Percentiles rank a stretch among this genome's conserved stretches.
Conservation (phyloP, 2,329 filamentous ascomycete genomes). For the Didymella segeticola region DNA sequence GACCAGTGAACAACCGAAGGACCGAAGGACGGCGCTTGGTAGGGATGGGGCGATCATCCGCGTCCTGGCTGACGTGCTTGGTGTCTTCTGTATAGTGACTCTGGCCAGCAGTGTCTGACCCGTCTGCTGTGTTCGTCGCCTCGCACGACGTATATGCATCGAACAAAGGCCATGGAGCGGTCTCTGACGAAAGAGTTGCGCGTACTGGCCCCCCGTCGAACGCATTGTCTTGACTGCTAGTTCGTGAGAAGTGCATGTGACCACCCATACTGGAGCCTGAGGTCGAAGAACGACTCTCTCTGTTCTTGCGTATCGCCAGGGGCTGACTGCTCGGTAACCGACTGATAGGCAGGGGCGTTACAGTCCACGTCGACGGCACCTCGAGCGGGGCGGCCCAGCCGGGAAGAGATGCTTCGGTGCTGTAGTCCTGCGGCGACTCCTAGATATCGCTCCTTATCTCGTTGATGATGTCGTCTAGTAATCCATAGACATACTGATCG, state of each 20-base stretch:
- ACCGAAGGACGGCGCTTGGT: slow-evolving; percentile 28
- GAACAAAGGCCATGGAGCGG: slow-evolving; percentile 22
- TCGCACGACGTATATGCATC: slow-evolving; percentile 10
- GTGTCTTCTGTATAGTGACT: slow-evolving; percentile 17
- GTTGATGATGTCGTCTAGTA: slow-evolving; percentile 46
- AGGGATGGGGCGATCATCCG: neutral
- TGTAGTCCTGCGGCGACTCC: slow-evolving; percentile 24
- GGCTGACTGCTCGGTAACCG: slow-evolving; percentile 38
- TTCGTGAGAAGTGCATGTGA: slow-evolving; percentile 20
- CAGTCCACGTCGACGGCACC: slow-evolving; percentile 28
- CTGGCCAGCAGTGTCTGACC: neutral
- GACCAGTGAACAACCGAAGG: slow-evolving; percentile 27
- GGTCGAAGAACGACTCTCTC: slow-evolving; percentile 38
- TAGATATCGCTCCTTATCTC: slow-evolving; percentile 42
- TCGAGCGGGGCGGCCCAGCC: slow-evolving; percentile 28
- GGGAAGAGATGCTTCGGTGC: slow-evolving; percentile 17
- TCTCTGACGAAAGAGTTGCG: neutral
- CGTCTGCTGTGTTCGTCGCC: neutral
- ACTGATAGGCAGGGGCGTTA: slow-evolving; percentile 39
- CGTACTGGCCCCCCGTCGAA: slow-evolving; percentile 9
- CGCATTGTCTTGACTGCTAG: slow-evolving; percentile 21
- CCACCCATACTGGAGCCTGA: slow-evolving; percentile 34
- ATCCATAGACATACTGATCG: slow-evolving; percentile 24
- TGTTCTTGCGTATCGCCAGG: slow-evolving; percentile 44
- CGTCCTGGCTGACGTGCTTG: slow-evolving; percentile 8